Base-by-base conservation (phyloP, 345 rosid genomes). In the Eucalyptus pumila region DNA sequence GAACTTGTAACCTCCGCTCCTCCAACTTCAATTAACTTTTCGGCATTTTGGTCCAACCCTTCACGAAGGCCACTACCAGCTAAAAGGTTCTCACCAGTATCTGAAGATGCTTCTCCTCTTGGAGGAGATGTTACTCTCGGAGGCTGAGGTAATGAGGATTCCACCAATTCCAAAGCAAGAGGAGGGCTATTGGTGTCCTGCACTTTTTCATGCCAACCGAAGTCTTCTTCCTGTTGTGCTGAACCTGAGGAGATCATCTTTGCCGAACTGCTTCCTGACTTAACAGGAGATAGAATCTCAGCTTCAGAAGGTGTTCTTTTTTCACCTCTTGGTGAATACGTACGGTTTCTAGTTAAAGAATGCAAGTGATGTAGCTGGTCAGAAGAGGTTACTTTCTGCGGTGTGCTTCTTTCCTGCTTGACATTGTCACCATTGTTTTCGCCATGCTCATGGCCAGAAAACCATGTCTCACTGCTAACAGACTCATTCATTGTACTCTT, bases 391-490 rank as follows among this genome's bases (percentile, higher is more conserved):
- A 90, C 91, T 91, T 93, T 96, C 72, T 88, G 93, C 23, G 90
- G 90, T 89, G 86, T 86, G 90, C 89, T 88, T 92, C 87, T 91
- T 88, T 92, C 95, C 90, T 86, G 91, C 91, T 93, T 93, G 48
- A 87, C 88, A 88, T 91, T 94, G 86, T 94, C 94, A 45, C 94
- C 97, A 88, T 88, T 92, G 83, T 89, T 96, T 87, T 96, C 97
- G 15, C 92, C 96, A 52, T 90, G 95, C 88, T 96, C 99, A 92
- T 54, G 97, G 58, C 98, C 98, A 90, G 99, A 98, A 93, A 98
- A 94, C 97, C 96, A 96, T 56, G 96, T 90, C 86, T 94, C 98
- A 87, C 95, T 95, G 51, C 93, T 90, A 88, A 89, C 92, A 87
- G 99, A 96, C 89, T 93, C 98, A 91, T 90, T 90, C 45, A 98